phyloP scores from a whole-genome alignment of 2,329 filamentous ascomycete species.

The Microcyclosporella mali region DNA sequence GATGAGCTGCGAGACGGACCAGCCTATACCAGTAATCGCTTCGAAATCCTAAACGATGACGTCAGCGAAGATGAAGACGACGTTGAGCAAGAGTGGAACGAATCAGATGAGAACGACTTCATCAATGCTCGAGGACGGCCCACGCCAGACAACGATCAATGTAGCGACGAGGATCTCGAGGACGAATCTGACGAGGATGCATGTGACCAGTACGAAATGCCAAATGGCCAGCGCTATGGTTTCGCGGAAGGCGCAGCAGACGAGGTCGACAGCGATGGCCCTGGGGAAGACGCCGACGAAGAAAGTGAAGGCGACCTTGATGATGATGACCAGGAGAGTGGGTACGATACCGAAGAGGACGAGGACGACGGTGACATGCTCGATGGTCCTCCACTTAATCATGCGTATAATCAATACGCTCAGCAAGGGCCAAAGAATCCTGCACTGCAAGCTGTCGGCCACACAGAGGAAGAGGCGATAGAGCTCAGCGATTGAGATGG shows the following conservation, averaged over 20 bases:
- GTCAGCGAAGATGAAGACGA: slow-evolving; percentile 12
- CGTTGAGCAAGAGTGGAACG: not conserved
- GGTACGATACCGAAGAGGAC: slow-evolving; percentile 10
- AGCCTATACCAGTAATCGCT: slow-evolving; percentile 11
- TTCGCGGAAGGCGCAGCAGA: not conserved
- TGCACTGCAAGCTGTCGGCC: slow-evolving; percentile 16
- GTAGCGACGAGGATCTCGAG: not conserved
- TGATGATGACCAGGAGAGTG: slow-evolving; percentile 8
- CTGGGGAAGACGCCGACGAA: slow-evolving; percentile 14
- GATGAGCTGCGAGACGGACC: too few relatives aligned
- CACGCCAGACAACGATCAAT: too few relatives aligned
- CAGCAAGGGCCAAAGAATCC: slow-evolving; percentile 7
- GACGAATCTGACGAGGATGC: slow-evolving; percentile 8
- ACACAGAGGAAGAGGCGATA: slow-evolving; percentile 20
- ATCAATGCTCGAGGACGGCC: too few relatives aligned
- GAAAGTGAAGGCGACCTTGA: slow-evolving; percentile 8
- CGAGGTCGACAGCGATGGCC: slow-evolving; percentile 12
- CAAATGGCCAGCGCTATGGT: too few relatives aligned
- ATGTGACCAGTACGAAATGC: too few relatives aligned
- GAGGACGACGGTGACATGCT: not conserved
- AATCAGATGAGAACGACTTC: not conserved
- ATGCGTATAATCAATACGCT: slow-evolving; percentile 3
- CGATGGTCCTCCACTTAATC: slow-evolving; percentile 2
- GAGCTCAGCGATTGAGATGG: slow-evolving; percentile 25
- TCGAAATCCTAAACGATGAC: slow-evolving; percentile 11